These are phyloP conservation scores for Medicago lupulina DNA, from an alignment of 306 rosid species.

Conservation along the genomic window DNA sequence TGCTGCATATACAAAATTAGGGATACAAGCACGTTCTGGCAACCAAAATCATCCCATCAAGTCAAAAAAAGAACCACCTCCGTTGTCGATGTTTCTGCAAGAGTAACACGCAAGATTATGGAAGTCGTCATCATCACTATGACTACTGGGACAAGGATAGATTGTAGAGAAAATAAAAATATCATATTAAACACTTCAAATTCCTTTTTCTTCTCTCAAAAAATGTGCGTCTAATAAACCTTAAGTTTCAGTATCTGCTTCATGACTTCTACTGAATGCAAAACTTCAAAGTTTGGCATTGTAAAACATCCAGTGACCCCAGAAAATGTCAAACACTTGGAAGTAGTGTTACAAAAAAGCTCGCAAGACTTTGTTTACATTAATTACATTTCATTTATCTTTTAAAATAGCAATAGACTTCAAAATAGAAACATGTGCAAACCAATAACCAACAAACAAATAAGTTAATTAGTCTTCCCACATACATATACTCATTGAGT, in stretches of 20 bases:
- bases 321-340: conserved; percentile 8
- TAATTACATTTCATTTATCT: background rate
- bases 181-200: background rate
- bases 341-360: background rate
- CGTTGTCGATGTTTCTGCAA: conserved; percentile 57
- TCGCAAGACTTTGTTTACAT: background rate
- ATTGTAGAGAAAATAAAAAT: conserved; percentile 35
- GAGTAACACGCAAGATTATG: conserved; percentile 26
- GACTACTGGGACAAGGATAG: conserved; percentile 9
- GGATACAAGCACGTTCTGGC: conserved; percentile 26
- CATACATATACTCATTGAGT: background rate
- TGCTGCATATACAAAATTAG: conserved; percentile 33
- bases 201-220: background rate
- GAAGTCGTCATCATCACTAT: conserved; percentile 25
- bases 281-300: conserved; percentile 15
- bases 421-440: background rate
- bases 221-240: no score
- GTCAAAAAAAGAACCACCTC: conserved; percentile 77
- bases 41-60: background rate
- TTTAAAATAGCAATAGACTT: background rate
- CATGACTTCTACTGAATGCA: background rate
- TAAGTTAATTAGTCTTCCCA: background rate
- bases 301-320: conserved; percentile 18
- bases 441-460: background rate
- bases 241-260: background rate